Evolutionary conservation across 1,284 basidiomycete species (phyloP).

Genomic region (Heterobasidion irregulare): DNA sequence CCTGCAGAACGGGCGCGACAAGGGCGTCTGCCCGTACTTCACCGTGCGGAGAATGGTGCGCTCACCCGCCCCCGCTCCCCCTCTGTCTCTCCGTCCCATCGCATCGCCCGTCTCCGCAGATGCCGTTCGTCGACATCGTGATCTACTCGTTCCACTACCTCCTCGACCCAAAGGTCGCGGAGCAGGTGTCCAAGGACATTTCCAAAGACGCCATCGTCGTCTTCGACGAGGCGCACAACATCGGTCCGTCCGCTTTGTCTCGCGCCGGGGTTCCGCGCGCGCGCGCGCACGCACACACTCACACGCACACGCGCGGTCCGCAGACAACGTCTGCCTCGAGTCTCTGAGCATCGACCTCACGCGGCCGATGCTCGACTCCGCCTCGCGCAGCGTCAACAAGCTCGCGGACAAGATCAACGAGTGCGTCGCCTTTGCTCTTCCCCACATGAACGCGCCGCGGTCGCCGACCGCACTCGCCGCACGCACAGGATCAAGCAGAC

Average conservation of each 20-base stretch:
- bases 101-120: conserved; percentile 41
- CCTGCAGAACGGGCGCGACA: conserved; percentile 81
- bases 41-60: conserved; percentile 91
- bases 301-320: neutral
- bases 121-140: conserved; percentile 93
- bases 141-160: conserved; percentile 99
- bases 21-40: conserved; percentile 93
- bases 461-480: neutral
- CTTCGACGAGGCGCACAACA: conserved; percentile 99
- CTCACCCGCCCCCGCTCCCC: neutral
- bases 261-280: neutral
- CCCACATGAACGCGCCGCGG: neutral
- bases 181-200: conserved; percentile 97
- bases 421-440: conserved; percentile 33
- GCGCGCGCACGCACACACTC: too few species aligned
- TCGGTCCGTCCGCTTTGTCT: conserved; percentile 48
- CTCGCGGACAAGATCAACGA: conserved; percentile 93
- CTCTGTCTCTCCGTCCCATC: neutral
- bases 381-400: conserved; percentile 81
- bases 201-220: conserved; percentile 98
- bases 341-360: conserved; percentile 97
- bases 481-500: conserved; percentile 79
- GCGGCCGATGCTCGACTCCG: conserved; percentile 97
- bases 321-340: conserved; percentile 99
- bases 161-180: conserved; percentile 97